Base-by-base conservation (phyloP, 2,329 filamentous ascomycete species). In the Coniochaeta sp. region DNA sequence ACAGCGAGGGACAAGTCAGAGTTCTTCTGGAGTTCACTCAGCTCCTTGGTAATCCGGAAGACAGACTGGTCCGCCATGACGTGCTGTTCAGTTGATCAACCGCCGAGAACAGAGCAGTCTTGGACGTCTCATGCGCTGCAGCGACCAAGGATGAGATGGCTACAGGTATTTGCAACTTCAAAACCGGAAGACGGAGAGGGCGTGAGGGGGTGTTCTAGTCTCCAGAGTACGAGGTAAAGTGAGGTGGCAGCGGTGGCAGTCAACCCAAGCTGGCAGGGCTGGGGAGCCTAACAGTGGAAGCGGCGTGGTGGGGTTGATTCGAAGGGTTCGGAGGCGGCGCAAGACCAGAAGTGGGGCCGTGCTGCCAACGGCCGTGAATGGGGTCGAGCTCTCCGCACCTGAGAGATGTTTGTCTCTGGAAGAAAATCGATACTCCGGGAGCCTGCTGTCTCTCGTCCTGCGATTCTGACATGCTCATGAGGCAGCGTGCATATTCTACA, bases 1-100 rank as follows among this genome's bases (percentile, higher is more conserved):
- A 97, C 92, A 12, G 91, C 91, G 64, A 98, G 83, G 93, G 90
- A 96, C 36, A 97, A 81, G 74, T 97, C 93, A 22, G 86, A 84
- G 64, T 85, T 89, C 72, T 89, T 89, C 73, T 96, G 91, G 61
- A 97, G 87, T 66, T 95, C 89, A 69, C 87, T 85, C 65, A 97
- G 83, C 78, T 97, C 93, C 89, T 91, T 90, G 64, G 90, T 90
- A 74, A 96, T 93, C 65, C 91, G 89, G 67, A 96, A 87, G 68
- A 96, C 90, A 62, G 89, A 91, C 74, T 96, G 91, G 74, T 95
- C 91, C 63, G 88, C 86, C 88, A 91, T 91, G 68, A 64, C 72
- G n/a, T 69, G 66, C 64, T 57, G 47, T 52, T 52, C 42, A 16
- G 6, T 47, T 52, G 47, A 7, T 28, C 47, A 26, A 26, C 47